phyloP scores from a whole-genome alignment of 2,329 filamentous ascomycete genomes.

The Diaporthe sp. region DNA sequence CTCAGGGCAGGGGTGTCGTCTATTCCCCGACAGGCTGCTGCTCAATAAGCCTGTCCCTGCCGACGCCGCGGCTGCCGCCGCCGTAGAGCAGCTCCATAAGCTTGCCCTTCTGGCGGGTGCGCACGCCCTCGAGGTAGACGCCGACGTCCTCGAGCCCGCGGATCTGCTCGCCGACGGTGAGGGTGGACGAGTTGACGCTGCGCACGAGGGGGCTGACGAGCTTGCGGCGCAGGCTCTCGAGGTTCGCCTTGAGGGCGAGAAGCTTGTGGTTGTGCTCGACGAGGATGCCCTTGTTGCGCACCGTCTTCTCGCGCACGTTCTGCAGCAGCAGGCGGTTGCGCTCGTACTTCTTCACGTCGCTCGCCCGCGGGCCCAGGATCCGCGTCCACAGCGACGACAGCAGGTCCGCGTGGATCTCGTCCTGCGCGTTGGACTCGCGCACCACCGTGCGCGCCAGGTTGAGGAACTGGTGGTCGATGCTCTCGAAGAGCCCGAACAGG shows the following conservation, averaged over 20 bases:
- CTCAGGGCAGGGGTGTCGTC: not conserved
- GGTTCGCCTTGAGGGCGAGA: constrained; percentile 83
- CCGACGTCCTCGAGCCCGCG: constrained; percentile 83
- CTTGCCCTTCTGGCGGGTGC: constrained; percentile 84
- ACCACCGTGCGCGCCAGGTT: constrained; percentile 88
- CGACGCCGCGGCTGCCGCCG: constrained; percentile 41
- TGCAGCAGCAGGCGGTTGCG: constrained; percentile 85
- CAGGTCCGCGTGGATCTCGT: constrained; percentile 82
- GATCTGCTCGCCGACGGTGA: constrained; percentile 88
- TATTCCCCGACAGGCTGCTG: constrained; percentile 17
- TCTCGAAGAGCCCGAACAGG: constrained; percentile 90
- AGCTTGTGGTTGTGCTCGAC: constrained; percentile 89
- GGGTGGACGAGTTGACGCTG: constrained; percentile 72
- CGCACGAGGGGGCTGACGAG: constrained; percentile 86
- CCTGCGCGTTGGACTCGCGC: constrained; percentile 84
- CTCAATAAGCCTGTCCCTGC: constrained; percentile 31
- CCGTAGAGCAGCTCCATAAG: constrained; percentile 84
- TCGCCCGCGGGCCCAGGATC: constrained; percentile 80
- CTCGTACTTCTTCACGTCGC: constrained; percentile 87
- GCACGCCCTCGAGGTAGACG: constrained; percentile 78
- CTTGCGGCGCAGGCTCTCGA: constrained; percentile 86
- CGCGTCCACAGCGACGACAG: constrained; percentile 88
- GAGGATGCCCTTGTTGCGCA: constrained; percentile 87
- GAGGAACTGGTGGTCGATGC: constrained; percentile 89
- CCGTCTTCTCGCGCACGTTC: constrained; percentile 83